These are phyloP conservation scores for Madurella fahalii DNA, from an alignment of 2,329 filamentous ascomycete species.

Conservation along the genomic window DNA sequence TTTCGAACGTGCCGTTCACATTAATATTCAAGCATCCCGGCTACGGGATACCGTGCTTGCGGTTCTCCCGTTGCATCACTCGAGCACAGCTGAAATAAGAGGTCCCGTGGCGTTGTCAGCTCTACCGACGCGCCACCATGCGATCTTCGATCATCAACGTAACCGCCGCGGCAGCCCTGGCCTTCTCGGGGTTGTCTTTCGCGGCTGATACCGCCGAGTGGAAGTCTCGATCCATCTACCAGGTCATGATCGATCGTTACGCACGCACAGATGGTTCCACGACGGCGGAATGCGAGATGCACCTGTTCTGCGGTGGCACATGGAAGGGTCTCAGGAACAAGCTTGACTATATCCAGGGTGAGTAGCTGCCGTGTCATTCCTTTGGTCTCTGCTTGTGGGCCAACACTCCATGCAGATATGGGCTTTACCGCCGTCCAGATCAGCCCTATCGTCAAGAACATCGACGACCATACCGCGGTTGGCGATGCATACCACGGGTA, in stretches of 20 bases:
- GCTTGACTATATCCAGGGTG: constrained; percentile 58
- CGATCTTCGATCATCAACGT: constrained; percentile 18
- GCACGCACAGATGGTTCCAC: constrained; percentile 44
- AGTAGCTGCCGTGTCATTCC: neutral
- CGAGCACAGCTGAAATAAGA: too few relatives aligned
- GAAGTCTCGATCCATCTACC: constrained; percentile 55
- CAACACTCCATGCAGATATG: constrained; percentile 35
- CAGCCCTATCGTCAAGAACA: constrained; percentile 49
- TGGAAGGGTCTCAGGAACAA: constrained; percentile 55
- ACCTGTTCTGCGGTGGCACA: constrained; percentile 57
- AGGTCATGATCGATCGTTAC: constrained; percentile 51
- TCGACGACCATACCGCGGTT: constrained; percentile 31
- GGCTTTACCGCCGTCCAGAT: constrained; percentile 58
- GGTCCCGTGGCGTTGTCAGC: neutral
- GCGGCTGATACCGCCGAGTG: constrained; percentile 44
- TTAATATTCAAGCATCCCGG: neutral
- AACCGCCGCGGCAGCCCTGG: constrained; percentile 23
- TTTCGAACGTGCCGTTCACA: constrained; percentile 6
- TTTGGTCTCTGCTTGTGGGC: too few relatives aligned
- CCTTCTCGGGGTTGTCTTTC: constrained; percentile 31
- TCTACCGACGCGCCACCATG: constrained; percentile 11
- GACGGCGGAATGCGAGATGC: constrained; percentile 42
- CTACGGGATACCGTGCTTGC: neutral
- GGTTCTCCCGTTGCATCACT: too few relatives aligned
- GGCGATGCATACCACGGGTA: constrained; percentile 50